Evolutionary conservation across 345 rosid species (phyloP).

Genomic region (Barbarea vulgaris): DNA sequence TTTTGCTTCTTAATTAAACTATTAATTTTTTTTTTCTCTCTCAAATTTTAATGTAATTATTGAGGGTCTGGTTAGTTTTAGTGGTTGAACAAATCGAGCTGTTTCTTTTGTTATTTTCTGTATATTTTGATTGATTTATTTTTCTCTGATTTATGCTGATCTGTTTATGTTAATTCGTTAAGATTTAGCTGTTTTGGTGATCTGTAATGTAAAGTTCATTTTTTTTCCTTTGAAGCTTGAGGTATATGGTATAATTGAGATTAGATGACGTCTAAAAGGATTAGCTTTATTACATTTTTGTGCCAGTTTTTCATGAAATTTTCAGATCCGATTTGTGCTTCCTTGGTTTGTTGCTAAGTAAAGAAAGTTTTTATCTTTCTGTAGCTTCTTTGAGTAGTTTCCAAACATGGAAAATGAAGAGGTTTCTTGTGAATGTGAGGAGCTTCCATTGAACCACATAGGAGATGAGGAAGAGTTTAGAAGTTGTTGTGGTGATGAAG

Average conservation of each 20-base stretch:
- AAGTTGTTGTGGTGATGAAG: slow-evolving; percentile 93
- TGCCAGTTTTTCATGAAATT: slow-evolving; percentile 17
- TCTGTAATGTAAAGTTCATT: slow-evolving; percentile 11
- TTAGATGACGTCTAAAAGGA: not conserved
- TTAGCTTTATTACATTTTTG: slow-evolving; percentile 20
- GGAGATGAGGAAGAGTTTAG: slow-evolving; percentile 90
- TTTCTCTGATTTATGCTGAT: slow-evolving; percentile 43
- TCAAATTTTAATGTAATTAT: slow-evolving; percentile 22
- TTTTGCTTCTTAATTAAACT: slow-evolving; percentile 7
- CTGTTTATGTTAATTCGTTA: slow-evolving; percentile 35
- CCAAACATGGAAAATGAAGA: slow-evolving; percentile 56
- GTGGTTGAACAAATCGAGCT: slow-evolving; percentile 38
- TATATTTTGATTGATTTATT: not conserved
- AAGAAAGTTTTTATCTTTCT: slow-evolving; percentile 34
- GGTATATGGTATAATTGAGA: slow-evolving; percentile 5
- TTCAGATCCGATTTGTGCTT: slow-evolving; percentile 36
- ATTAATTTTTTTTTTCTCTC: not conserved
- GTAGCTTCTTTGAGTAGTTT: slow-evolving; percentile 15
- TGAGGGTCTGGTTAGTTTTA: slow-evolving; percentile 38
- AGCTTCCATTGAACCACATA: slow-evolving; percentile 41
- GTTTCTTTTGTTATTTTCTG: slow-evolving; percentile 26
- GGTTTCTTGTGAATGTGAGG: slow-evolving; percentile 36
- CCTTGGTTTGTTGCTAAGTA: slow-evolving; percentile 28
- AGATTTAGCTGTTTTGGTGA: slow-evolving; percentile 35
- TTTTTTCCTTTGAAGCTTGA: not conserved